Base-by-base conservation (phyloP, 2,329 filamentous ascomycete genomes). In the Penicillium sp. region DNA sequence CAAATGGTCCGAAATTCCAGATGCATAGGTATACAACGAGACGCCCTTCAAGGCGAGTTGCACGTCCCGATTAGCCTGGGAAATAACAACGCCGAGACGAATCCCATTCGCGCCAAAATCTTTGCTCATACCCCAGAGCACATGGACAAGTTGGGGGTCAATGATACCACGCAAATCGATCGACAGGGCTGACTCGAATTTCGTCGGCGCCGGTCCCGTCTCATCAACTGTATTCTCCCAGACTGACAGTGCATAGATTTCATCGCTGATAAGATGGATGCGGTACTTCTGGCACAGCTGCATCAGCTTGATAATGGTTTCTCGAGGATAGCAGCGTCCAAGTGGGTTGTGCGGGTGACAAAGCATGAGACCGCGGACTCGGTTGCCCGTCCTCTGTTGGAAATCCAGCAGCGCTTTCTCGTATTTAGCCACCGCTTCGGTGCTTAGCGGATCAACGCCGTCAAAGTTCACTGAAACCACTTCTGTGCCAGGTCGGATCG, bases 71-170 rank as follows among this genome's bases (percentile, higher is more conserved):
- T 42, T 51, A 8, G 37, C 24, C 39, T 51, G 60, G 5, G 79
- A 80, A 19, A 83, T 71, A n/a, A 83, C 67, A 16, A 70, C 73
- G 0, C 82, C 83, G 3, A 84, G 57, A 1, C 83, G 77, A 7
- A 85, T 67, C 0, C 84, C 84, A 37, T 83, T 84, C 18, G 80
- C 79, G 21, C 81, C 80, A 66, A 86, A 86, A 65, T 84, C 82
- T 56, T 78, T 77, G 48, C 71, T 73, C 63, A 78, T 70, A 0
- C 76, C 76, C 57, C 73, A 79, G 1, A 83, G 66, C 1, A 83
- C 77, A 64, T 87, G 84, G 0, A 86, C 71, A 1, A 78, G 73
- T 7, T 65, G 58, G 1, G 77, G 71, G 52, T 85, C 77, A 28
- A 86, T 81, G 28, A 81, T 60, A 0, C 69, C 76, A 0, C 62